Evolutionary conservation across 441 rosid species (phyloP).

Genomic region (Erysimum cheiri): DNA sequence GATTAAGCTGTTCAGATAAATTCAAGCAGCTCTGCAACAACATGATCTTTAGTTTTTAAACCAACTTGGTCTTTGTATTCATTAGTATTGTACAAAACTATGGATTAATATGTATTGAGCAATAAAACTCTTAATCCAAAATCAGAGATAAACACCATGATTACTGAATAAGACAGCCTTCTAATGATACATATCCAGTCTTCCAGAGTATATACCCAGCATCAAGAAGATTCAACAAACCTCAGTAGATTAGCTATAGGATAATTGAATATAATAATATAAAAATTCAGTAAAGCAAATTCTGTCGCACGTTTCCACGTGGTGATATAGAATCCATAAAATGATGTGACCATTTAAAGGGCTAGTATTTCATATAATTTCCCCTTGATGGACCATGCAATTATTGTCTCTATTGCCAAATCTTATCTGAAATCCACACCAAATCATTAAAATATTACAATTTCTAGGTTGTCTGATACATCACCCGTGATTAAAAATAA

Average conservation of each 20-base stretch:
- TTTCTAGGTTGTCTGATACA: slow-evolving; percentile 33
- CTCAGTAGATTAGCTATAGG: slow-evolving; percentile 1
- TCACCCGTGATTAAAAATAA: slow-evolving; percentile 24
- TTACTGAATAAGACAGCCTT: slow-evolving; percentile 26
- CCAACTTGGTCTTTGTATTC: too few species aligned
- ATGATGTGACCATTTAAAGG: slow-evolving; percentile 37
- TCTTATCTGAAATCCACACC: slow-evolving; percentile 24
- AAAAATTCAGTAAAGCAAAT: slow-evolving; percentile 19
- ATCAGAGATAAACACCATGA: slow-evolving; percentile 4
- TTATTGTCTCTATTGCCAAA: slow-evolving; percentile 26
- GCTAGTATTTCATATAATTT: slow-evolving; percentile 11
- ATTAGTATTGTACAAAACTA: too few species aligned
- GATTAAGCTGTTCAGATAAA: neutral
- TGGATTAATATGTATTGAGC: neutral
- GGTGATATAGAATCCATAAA: slow-evolving; percentile 36
- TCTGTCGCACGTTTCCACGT: slow-evolving; percentile 42
- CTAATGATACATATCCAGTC: slow-evolving; percentile 22
- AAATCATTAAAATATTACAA: slow-evolving; percentile 8
- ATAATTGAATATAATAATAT: slow-evolving; percentile 29
- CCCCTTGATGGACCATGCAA: slow-evolving; percentile 30
- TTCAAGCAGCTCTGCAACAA: neutral
- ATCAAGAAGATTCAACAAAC: slow-evolving; percentile 23
- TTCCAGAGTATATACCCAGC: slow-evolving; percentile 10
- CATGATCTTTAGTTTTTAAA: too few species aligned
- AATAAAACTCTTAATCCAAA: neutral